Conservation (phyloP, 208 protist genomes). For the Tritrichomonas foetus region DNA sequence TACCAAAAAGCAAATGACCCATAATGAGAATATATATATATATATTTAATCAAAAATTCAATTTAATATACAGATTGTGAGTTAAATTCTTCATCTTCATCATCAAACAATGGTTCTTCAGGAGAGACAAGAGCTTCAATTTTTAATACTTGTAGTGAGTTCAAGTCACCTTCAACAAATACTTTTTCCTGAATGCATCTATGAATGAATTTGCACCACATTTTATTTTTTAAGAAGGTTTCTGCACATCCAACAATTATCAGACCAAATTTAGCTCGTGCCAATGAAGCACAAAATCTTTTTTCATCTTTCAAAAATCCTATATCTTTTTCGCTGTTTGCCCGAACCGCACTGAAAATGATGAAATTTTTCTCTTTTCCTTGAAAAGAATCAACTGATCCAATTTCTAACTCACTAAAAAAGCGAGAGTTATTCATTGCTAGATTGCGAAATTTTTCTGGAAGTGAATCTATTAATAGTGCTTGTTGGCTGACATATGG, state of each 20-base stretch:
- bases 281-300: neutral
- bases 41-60: no score
- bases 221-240: neutral
- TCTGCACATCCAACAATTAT: neutral
- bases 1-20: no score
- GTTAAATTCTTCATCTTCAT: neutral
- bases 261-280: neutral
- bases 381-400: constrained; percentile 6
- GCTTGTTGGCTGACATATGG: neutral
- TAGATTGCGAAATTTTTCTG: constrained; percentile 56
- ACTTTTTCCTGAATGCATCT: neutral
- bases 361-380: constrained; percentile 12
- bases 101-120: neutral
- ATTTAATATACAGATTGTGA: no score
- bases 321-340: neutral
- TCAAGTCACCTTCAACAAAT: neutral
- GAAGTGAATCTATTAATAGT: neutral
- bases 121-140: neutral
- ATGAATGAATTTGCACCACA: neutral
- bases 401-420: neutral
- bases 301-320: neutral
- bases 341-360: neutral
- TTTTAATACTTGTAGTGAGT: neutral
- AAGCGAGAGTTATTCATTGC: constrained; percentile 42
- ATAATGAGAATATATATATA: no score